These are phyloP conservation scores for Sphaerostilbella broomeana DNA, from an alignment of 2,329 filamentous ascomycete genomes.

Conservation along the genomic window DNA sequence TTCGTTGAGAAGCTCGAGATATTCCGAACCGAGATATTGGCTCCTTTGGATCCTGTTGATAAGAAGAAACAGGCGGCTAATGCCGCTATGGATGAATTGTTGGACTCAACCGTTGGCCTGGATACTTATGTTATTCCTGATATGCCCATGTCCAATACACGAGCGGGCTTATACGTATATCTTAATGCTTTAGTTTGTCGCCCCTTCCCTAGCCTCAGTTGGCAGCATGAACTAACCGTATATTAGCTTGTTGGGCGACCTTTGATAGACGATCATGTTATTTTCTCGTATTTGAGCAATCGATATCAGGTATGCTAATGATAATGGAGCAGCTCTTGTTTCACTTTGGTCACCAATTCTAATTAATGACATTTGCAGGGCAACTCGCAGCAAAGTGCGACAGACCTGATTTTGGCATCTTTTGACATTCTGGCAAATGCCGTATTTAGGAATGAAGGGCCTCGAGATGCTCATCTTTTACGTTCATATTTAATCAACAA, in stretches of 20 bases:
- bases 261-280: constrained; percentile 69
- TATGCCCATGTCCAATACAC: constrained; percentile 64
- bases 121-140: constrained; percentile 54
- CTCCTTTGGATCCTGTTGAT: constrained; percentile 47
- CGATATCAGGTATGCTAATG: constrained; percentile 63
- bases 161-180: constrained; percentile 79
- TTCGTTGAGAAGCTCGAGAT: constrained; percentile 48
- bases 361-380: constrained; percentile 41
- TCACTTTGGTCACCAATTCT: background rate
- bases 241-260: constrained; percentile 73
- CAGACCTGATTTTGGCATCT: constrained; percentile 78
- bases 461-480: constrained; percentile 60
- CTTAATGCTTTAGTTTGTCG: constrained; percentile 67
- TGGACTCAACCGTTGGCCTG: constrained; percentile 50
- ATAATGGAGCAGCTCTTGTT: background rate
- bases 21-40: constrained; percentile 52
- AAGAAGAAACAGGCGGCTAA: constrained; percentile 45
- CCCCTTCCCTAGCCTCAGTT: background rate
- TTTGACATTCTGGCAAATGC: constrained; percentile 88
- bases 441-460: constrained; percentile 59
- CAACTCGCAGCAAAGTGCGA: constrained; percentile 67
- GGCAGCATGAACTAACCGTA: background rate
- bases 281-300: constrained; percentile 77
- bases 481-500: constrained; percentile 80
- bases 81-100: constrained; percentile 48